Evolutionary conservation across 805 yeast genomes (phyloP).

Genomic region (Clavispora asparagi): DNA sequence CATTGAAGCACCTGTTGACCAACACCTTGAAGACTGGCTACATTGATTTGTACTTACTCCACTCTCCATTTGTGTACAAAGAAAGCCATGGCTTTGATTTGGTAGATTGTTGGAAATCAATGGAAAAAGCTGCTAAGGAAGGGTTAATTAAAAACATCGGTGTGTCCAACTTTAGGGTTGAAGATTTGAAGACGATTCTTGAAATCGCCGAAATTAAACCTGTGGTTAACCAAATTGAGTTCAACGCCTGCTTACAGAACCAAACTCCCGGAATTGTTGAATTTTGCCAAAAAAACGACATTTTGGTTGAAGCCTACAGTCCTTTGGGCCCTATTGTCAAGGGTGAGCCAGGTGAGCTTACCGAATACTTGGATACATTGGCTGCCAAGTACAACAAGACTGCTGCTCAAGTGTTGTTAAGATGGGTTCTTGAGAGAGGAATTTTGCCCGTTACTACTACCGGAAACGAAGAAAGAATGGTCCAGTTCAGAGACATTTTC

Average conservation of each 20-base stretch:
- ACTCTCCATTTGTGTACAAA: constrained; percentile 36
- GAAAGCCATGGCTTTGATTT: constrained; percentile 33
- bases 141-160: constrained; percentile 57
- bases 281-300: constrained; percentile 19
- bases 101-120: constrained; percentile 42
- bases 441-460: constrained; percentile 46
- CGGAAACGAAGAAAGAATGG: constrained; percentile 36
- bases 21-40: constrained; percentile 36
- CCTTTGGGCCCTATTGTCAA: constrained; percentile 22
- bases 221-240: constrained; percentile 28
- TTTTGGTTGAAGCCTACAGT: constrained; percentile 22
- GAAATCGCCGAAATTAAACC: constrained; percentile 20
- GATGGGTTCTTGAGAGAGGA: constrained; percentile 39
- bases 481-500: constrained; percentile 38
- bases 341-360: constrained; percentile 15
- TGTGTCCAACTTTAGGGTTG: constrained; percentile 53
- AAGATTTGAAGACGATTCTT: constrained; percentile 40
- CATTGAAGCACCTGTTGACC: constrained; percentile 35
- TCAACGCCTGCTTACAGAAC: constrained; percentile 25
- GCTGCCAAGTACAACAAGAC: constrained; percentile 33
- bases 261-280: constrained; percentile 31
- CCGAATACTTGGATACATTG: constrained; percentile 22
- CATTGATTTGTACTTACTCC: constrained; percentile 50
- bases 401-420: constrained; percentile 37
- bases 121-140: constrained; percentile 46